Evolutionary conservation across 106 monocot genomes (phyloP).

Genomic region (Cymbidium sinense): DNA sequence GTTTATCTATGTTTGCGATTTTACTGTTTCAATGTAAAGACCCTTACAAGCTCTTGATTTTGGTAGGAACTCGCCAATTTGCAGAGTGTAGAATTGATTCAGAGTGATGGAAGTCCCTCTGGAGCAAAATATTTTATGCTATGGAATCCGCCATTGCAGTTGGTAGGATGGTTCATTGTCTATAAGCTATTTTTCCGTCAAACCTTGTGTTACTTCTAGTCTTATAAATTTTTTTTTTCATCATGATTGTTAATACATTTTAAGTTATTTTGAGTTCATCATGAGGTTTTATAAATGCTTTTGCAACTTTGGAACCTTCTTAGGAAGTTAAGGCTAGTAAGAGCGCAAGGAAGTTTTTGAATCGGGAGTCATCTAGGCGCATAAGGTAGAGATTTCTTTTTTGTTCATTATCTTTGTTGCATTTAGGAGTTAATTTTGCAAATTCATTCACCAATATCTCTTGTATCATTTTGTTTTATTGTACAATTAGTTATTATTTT

Average conservation of each 20-base stretch:
- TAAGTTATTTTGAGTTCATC: neutral
- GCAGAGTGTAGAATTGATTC: conserved; percentile 57
- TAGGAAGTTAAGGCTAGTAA: conserved; percentile 19
- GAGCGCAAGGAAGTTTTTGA: conserved; percentile 4
- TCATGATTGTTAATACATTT: neutral
- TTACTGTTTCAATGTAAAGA: neutral
- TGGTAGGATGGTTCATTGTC: neutral
- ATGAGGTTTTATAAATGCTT: neutral
- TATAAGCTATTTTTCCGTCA: neutral
- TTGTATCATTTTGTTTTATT: neutral
- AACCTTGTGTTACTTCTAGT: neutral
- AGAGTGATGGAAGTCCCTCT: conserved; percentile 89
- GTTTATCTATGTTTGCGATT: neutral
- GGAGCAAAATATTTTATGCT: conserved; percentile 75
- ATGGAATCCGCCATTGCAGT: conserved; percentile 76
- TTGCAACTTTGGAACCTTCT: conserved; percentile 2
- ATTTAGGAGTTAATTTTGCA: neutral
- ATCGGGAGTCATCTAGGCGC: conserved; percentile 20
- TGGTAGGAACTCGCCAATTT: conserved; percentile 65
- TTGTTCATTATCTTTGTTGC: neutral
- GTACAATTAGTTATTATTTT: neutral
- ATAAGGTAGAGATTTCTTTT: conserved; percentile 25
- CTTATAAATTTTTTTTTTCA: neutral
- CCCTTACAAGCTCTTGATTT: neutral
- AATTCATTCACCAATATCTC: neutral